Base-by-base conservation (phyloP, 495 filamentous ascomycete genomes). In the Evernia prunastri region DNA sequence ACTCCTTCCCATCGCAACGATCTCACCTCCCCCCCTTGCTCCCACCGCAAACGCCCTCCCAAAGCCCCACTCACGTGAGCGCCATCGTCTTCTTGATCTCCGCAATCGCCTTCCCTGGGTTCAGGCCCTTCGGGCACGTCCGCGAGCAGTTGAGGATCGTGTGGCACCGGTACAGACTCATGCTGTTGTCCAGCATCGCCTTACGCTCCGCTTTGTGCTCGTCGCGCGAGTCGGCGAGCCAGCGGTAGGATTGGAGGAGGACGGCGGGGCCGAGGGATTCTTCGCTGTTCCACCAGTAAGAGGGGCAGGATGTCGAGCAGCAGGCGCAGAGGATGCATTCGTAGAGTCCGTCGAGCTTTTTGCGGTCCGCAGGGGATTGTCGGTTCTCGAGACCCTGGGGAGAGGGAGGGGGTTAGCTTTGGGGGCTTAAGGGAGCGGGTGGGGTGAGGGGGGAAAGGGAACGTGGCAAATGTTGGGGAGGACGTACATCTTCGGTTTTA, bases 261-360 rank as follows among this genome's bases (percentile, higher is more conserved):
- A 98, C 89, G 63, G 94, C 94, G 40, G 94, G 94, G 64, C 94
- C 94, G 35, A 98, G 89, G 82, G 97, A 98, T 75, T 97, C 92
- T 77, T 96, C 91, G 70, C 85, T 85, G 81, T 98, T 98, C 94
- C 94, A 98, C 94, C 94, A 98, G 84, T 98, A 98, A 11, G 89
- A 94, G 4, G 94, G 94, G 81, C 94, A 98, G 39, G 92, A 96
- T 29, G 94, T 98, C 66, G 88, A 92, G 87, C 94, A 98, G 86
- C 94, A 98, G 68, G 93, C 93, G 85, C 94, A 98, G 59, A 98
- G 89, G 76, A 98, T 98, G 81, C 94, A 98, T 79, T 98, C 94
- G 81, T 98, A 98, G 56, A 98, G 84, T 63, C 94, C 94, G 77
- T 98, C 94, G 63, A 98, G 87, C 84, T 97, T 98, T 79, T 86